phyloP scores from a whole-genome alignment of 202 grass and related monocot genomes.

The Digitaria exilis region DNA sequence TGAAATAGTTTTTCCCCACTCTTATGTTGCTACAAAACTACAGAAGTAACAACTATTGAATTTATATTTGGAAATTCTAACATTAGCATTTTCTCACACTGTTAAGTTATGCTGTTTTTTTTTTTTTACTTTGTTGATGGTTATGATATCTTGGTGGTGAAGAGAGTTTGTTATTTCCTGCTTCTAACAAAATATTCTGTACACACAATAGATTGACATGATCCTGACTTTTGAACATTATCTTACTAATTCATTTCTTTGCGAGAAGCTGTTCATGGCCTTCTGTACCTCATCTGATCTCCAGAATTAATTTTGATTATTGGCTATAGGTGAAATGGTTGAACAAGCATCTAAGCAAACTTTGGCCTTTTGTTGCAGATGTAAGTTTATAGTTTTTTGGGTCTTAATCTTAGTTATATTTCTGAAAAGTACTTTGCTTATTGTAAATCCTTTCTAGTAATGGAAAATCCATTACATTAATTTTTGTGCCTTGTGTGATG shows the following conservation, averaged over 20 bases:
- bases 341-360: constrained; percentile 86
- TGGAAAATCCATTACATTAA: constrained; percentile 14
- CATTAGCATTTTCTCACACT: neutral
- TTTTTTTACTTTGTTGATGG: neutral
- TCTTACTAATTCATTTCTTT: constrained; percentile 5
- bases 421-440: neutral
- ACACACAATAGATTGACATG: neutral
- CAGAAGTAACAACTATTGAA: neutral
- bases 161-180: constrained; percentile 10
- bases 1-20: neutral
- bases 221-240: neutral
- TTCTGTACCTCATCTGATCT: constrained; percentile 10
- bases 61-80: neutral
- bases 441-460: constrained; percentile 8
- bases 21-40: neutral
- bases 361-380: constrained; percentile 80
- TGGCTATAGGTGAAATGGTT: constrained; percentile 87
- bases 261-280: neutral
- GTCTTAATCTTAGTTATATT: constrained; percentile 6
- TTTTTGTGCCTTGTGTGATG: constrained; percentile 19
- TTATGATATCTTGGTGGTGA: neutral
- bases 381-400: neutral
- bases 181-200: constrained; percentile 20
- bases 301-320: constrained; percentile 26
- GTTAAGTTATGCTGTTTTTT: neutral